Percentiles rank a stretch among this genome's conserved stretches.
Conservation (phyloP, 2,329 filamentous ascomycete genomes). For the Aureobasidium melanogenum region DNA sequence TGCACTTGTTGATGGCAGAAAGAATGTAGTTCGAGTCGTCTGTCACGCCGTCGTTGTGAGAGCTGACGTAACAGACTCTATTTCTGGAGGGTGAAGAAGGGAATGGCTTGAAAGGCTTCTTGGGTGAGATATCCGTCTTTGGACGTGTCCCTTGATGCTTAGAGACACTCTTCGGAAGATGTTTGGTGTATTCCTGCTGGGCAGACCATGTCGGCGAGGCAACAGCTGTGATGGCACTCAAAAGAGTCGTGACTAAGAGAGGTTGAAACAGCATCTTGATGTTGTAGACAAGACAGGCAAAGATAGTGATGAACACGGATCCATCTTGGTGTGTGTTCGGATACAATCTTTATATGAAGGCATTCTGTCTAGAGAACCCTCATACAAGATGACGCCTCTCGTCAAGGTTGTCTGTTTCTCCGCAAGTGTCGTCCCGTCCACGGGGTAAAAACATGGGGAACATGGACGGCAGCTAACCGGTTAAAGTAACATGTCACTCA, state of each 20-base stretch:
- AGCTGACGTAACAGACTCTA: conserved; percentile 31
- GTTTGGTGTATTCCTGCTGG: conserved; percentile 20
- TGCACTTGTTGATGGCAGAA: conserved; percentile 49
- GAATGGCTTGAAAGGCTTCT: conserved; percentile 27
- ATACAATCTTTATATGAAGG: background rate
- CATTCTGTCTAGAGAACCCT: background rate
- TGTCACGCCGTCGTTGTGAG: conserved; percentile 29
- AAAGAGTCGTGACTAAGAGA: conserved; percentile 10
- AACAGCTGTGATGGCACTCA: conserved; percentile 15
- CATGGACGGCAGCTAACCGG: background rate
- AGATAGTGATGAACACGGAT: background rate
- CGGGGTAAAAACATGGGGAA: conserved; percentile 4
- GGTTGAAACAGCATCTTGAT: conserved; percentile 12
- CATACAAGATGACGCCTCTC: conserved; percentile 3
- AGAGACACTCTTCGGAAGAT: conserved; percentile 15
- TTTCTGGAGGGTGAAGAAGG: conserved; percentile 27
- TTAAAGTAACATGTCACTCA: background rate
- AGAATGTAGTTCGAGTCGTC: conserved; percentile 47
- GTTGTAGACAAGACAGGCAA: background rate
- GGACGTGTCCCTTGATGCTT: conserved; percentile 24
- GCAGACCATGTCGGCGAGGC: conserved; percentile 22
- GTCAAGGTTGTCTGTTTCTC: background rate
- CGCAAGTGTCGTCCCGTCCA: conserved; percentile 3
- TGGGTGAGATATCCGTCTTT: conserved; percentile 26
- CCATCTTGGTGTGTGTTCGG: background rate